Evolutionary conservation across 2,329 filamentous ascomycete genomes (phyloP), one percentile per base, ranked within the genome.

Genomic region (Chrysoporthe deuterocubensis): DNA sequence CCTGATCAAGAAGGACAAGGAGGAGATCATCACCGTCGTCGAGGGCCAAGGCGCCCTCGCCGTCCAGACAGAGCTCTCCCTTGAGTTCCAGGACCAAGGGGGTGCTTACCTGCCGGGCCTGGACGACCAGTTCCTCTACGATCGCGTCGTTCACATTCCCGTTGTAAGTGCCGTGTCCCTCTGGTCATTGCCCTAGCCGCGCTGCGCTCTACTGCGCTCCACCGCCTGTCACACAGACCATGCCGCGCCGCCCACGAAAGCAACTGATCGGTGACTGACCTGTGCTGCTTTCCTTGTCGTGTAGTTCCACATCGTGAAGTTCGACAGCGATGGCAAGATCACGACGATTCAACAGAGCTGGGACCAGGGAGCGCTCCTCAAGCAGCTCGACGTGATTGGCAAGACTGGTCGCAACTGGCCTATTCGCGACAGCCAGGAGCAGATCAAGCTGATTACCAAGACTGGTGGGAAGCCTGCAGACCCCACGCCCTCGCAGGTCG

Each of bases 331-430:
- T 59, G 87, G 89, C 77, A 94, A 93, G 81, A 97, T 99, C 76
- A 79, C 86, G 69, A 93, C 96, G 78, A 92, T 98, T 71, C 92
- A 95, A 73, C 88, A 95, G 73, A 93, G 91, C 78, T 99, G 96
- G 96, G 96, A 99, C 78, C 96, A 99, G 80, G 94, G 90, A 70
- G 91, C 93, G 65, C 87, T 99, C 52, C 87, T 99, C 72, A 98
- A 96, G 82, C 91, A 97, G 79, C 87, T 97, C 71, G 94, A 97
- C 71, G 90, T 97, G 67, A 98, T 99, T 79, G 95, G 96, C 75
- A 91, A 90, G 76, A 90, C 91, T 65, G 93, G 92, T 67, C 92
- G 91, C 78, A 97, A 96, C 81, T 99, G 96, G 96, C 96, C 96
- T 65, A 96, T 99, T 76, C 89, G 89, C 73, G 94, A 97, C 77